These are phyloP conservation scores for Fusarium drepaniforme DNA, from an alignment of 2,329 filamentous ascomycete genomes.

Conservation along the genomic window DNA sequence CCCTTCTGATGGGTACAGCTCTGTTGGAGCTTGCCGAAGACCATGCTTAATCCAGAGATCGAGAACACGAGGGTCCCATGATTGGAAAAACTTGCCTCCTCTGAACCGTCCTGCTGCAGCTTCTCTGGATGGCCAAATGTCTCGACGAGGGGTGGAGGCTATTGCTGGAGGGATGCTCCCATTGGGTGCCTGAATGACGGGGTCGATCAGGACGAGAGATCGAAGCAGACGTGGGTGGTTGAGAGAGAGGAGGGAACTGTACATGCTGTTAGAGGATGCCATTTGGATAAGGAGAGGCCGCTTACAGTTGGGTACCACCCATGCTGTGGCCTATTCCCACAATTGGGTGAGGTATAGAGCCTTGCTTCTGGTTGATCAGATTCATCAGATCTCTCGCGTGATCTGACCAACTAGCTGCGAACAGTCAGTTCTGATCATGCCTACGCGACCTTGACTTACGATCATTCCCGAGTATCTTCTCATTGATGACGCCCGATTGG, in stretches of 20 bases:
- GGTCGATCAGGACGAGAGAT: background rate
- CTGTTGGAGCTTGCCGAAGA: background rate
- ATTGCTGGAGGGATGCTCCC: background rate
- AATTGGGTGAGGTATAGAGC: constrained; percentile 8
- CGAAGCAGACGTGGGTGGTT: background rate
- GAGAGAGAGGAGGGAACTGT: background rate
- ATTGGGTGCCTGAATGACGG: background rate
- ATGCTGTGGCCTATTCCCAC: constrained; percentile 21
- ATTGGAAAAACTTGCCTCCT: background rate
- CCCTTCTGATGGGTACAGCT: background rate
- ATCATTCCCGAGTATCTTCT: background rate
- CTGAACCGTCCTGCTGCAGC: background rate
- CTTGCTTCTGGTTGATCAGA: constrained; percentile 19
- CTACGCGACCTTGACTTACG: fast-evolving
- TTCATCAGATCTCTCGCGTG: constrained; percentile 5
- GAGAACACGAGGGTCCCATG: background rate
- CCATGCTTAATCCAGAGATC: background rate
- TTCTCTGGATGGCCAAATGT: background rate
- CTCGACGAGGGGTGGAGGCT: background rate
- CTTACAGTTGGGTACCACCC: constrained; percentile 3
- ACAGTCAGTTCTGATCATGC: background rate
- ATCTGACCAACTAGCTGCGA: background rate
- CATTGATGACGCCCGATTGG: background rate
- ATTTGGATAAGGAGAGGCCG: background rate
- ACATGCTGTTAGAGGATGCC: background rate